phyloP scores from a whole-genome alignment of 352 stramenopile genomes.

The Globisporangium nodosum region DNA sequence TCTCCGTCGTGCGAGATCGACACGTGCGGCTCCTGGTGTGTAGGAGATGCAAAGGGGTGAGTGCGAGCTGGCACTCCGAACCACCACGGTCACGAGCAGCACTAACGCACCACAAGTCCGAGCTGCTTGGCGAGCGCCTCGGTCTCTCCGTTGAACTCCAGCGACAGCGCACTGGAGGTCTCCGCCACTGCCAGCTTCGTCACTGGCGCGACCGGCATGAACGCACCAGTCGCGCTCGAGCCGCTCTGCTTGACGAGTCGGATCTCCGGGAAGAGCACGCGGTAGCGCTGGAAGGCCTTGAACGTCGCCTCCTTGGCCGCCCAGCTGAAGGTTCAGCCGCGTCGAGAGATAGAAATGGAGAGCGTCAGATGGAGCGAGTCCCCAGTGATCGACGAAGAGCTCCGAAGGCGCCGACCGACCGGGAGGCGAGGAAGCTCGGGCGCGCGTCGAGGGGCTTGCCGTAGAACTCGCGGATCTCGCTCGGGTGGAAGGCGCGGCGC shows the following conservation, averaged over 20 bases:
- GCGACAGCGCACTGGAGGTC: conserved; percentile 29
- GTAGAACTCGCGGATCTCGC: conserved; percentile 63
- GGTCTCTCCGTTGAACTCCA: conserved; percentile 63
- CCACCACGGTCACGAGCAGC: not conserved
- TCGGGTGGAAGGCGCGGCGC: conserved; percentile 48
- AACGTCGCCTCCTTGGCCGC: conserved; percentile 79
- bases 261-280: conserved; percentile 78
- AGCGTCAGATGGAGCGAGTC: not conserved
- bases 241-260: conserved; percentile 14
- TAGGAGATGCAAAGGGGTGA: not conserved
- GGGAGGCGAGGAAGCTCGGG: conserved; percentile 58
- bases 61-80: not conserved
- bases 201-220: conserved; percentile 4
- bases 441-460: conserved; percentile 25
- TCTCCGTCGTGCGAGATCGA: conserved; percentile 81
- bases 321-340: conserved; percentile 30
- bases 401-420: conserved; percentile 12
- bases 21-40: conserved; percentile 45
- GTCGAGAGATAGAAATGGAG: not conserved
- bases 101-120: conserved; percentile 32
- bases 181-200: conserved; percentile 19
- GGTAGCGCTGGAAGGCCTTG: conserved; percentile 79
- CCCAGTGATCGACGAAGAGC: not conserved
- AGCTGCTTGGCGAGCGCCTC: conserved; percentile 45
- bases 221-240: not conserved